Conservation (phyloP, 2,329 filamentous ascomycete genomes). For the Arthrobotrys megalospora region DNA sequence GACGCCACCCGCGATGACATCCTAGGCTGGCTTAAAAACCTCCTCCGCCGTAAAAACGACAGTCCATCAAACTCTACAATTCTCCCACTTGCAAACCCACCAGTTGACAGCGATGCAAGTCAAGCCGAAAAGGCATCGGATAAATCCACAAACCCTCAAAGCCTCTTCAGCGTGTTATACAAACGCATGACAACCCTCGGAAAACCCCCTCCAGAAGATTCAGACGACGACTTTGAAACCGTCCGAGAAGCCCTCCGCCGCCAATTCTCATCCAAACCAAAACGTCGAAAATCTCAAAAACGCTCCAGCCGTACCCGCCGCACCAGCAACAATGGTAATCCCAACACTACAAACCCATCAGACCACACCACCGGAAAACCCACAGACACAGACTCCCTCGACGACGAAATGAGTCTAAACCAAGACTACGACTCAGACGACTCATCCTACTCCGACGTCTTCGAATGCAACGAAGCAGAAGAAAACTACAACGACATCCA, state of each 20-base stretch:
- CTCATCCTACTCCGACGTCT: constrained; percentile 45
- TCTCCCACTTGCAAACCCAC: constrained; percentile 35
- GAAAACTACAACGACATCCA: constrained; percentile 61
- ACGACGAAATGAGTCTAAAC: constrained; percentile 50
- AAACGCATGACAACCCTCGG: constrained; percentile 46
- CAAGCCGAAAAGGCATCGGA: constrained; percentile 36
- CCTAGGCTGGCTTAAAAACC: constrained; percentile 38
- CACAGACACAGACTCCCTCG: constrained; percentile 32
- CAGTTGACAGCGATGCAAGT: constrained; percentile 60
- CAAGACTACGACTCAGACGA: constrained; percentile 40
- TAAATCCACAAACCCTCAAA: constrained; percentile 34
- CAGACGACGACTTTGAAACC: constrained; percentile 63
- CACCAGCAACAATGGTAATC: constrained; percentile 64
- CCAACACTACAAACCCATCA: neutral
- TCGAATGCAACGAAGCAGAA: constrained; percentile 61
- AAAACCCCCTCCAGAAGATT: constrained; percentile 5
- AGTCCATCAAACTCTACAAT: constrained; percentile 53
- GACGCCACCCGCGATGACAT: constrained; percentile 36
- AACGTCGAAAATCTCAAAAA: constrained; percentile 21
- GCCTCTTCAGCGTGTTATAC: constrained; percentile 41
- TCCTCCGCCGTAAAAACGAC: constrained; percentile 25
- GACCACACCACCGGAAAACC: neutral
- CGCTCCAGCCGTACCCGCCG: constrained; percentile 57
- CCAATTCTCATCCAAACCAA: constrained; percentile 48
- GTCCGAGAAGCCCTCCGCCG: constrained; percentile 48